A percentile compares a stretch with the other conserved stretches of the same genome.
Evolutionary conservation across 1,284 basidiomycete genomes (phyloP).

Genomic region (Moniliophthora roreri): DNA sequence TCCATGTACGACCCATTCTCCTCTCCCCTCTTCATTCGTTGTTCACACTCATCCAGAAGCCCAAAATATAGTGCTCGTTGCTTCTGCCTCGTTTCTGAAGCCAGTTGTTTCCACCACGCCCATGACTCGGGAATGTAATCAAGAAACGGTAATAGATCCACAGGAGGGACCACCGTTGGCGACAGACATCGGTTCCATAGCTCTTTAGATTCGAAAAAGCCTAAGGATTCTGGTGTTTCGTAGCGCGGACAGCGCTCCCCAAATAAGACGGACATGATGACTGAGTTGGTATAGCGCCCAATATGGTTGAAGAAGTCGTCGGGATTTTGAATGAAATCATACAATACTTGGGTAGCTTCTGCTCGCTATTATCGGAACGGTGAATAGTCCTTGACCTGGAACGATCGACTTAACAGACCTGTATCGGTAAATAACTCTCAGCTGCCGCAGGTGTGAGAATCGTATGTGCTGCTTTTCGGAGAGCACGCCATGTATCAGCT

Average conservation of each 20-base stretch:
- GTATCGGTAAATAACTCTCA: conserved; percentile 22
- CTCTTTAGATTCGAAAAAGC: conserved; percentile 23
- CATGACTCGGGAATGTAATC: conserved; percentile 26
- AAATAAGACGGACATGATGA: conserved; percentile 29
- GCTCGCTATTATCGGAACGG: conserved; percentile 12
- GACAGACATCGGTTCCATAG: conserved; percentile 24
- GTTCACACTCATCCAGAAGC: conserved; percentile 9
- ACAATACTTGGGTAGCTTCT: conserved; percentile 33
- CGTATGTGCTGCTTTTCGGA: conserved; percentile 27
- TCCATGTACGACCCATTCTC: conserved; percentile 13
- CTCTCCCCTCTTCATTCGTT: conserved; percentile 5
- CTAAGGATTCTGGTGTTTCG: conserved; percentile 11
- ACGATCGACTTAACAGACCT: conserved; percentile 11
- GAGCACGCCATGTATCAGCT: conserved; percentile 28
- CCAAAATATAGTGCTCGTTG: conserved; percentile 23
- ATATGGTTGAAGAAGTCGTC: conserved; percentile 30
- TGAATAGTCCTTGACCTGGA: neutral
- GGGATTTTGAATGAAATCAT: conserved; percentile 28
- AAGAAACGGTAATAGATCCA: conserved; percentile 30
- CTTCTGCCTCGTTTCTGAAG: conserved; percentile 15
- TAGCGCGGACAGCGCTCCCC: conserved; percentile 30
- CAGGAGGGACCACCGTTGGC: conserved; percentile 28
- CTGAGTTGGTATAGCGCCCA: conserved; percentile 28
- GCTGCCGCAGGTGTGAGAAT: conserved; percentile 26
- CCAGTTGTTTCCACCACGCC: conserved; percentile 25